Evolutionary conservation across 2,329 filamentous ascomycete genomes (phyloP), one percentile per base, ranked within the genome.

Genomic region (Cadophora gregata): DNA sequence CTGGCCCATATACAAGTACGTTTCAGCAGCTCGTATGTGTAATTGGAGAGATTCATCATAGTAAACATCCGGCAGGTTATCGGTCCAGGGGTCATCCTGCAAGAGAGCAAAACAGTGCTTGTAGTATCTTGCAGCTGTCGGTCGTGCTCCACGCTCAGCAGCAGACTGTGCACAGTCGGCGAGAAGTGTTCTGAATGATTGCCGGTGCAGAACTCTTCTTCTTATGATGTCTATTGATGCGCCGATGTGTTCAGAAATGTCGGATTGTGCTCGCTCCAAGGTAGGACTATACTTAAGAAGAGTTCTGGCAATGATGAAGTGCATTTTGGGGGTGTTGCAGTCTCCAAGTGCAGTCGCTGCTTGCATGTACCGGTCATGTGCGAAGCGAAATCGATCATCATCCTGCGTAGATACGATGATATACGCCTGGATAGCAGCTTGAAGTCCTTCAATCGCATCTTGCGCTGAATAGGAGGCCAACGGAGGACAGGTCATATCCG

Each of bases 21-120:
- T 93, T 77, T 97, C 93, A 3, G 93, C 92, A 4, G 92, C 88
- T 62, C 91, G 88, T 4, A 93, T 88, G 76, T 93, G 89, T 1
- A 97, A 82, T 69, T 90, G 88, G 69, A 96, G 83, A 0, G 93
- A 97, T 79, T 98, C 95, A 12, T 93, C 89, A 73, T 97, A 97
- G 55, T 88, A 90, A 0, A 91, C 90, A 76, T 97, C 95, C 5
- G 86, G 84, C 16, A 81, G 78, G 7, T 82, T 83, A 33, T 91
- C 88, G 50, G 86, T 83, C 95, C 95, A 98, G 0, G 92, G 89
- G 62, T 92, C 81, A 7, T 90, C 82, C 75, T 97, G 93, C 16
- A 98, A 83, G n/a, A 98, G 83, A 10, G 84, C 83, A 55, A 97
- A 84, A 59, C 93, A 93, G 63, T 88, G 87, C 53, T 85, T 86